Base-by-base conservation (phyloP, 2,329 filamentous ascomycete species). In the Diaporthe australafricana region DNA sequence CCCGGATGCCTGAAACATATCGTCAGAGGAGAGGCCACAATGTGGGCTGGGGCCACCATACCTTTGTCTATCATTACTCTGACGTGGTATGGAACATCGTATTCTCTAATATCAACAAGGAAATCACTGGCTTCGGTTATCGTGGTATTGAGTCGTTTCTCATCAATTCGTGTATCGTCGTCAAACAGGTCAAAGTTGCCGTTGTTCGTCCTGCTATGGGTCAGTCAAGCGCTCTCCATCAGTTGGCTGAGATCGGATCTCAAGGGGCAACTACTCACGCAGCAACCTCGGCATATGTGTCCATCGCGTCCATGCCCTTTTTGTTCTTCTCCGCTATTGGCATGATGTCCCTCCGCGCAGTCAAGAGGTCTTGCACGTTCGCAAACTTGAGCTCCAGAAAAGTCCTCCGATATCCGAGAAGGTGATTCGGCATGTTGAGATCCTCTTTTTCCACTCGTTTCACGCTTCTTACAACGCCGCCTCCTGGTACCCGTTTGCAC, bases 11-110 rank as follows among this genome's bases (percentile, higher is more conserved):
- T 95, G 80, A 27, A 7, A 47, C 8, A 16, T 42, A 78, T 80
- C 69, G 81, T 79, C 62, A 32, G n/a, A 25, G 35, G 2, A 8
- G 40, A 30, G 9, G n/a, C 30, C 22, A 27, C 22, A 38, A 48
- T 32, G n/a, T 2, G 11, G 14, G 17, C 52, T 63, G 3, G 20
- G 9, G 1, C 20, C 14, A 6, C 68, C 71, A 57, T 14, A 32
- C 79, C 84, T 60, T 80, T 90, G 84, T 99, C 96, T 84, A 99
- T 99, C 83, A 97, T 94, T 84, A 99, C 96, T 89, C 96, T 91
- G 80, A 99, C 96, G 87, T 99, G 96, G 86, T 99, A 99, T 75
- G 96, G 97, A 78, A 99, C 97, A 84, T 99, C 96, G 83, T 97
- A 99, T 86, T 99, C 96, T 87, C 96, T 92, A 81, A 99, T 97